Conservation (phyloP, 225 moss, liverwort and hornwort genomes). For the Straminergon stramineum region DNA sequence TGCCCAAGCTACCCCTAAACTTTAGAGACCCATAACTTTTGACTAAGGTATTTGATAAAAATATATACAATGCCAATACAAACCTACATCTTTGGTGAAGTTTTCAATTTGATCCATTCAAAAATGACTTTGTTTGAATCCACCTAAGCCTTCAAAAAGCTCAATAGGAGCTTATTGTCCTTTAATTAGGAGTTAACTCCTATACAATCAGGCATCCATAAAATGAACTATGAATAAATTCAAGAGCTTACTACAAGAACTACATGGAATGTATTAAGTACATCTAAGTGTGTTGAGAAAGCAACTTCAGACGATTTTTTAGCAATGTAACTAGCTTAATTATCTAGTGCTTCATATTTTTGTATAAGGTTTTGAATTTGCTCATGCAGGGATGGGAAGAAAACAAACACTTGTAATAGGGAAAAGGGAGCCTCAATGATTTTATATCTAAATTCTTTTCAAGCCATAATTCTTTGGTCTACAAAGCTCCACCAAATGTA, state of each 20-base stretch:
- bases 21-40: not conserved
- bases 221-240: not conserved
- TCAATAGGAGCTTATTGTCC: not conserved
- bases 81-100: not conserved
- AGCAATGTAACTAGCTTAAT: not conserved
- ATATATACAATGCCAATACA: not conserved
- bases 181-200: not conserved
- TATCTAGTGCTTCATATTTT: not conserved
- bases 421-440: too few species aligned
- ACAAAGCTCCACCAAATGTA: too few species aligned
- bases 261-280: not conserved
- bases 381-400: not conserved
- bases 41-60: rapidly evolving
- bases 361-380: not conserved
- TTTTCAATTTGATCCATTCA: not conserved
- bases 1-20: not conserved
- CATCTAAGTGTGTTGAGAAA: not conserved
- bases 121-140: not conserved
- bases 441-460: not conserved
- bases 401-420: not conserved
- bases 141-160: rapidly evolving
- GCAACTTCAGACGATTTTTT: not conserved
- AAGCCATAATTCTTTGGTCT: not conserved
- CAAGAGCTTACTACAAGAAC: rapidly evolving
- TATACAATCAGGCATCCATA: not conserved